Conservation (phyloP, 805 yeast genomes). For the Saturnispora dispora region DNA sequence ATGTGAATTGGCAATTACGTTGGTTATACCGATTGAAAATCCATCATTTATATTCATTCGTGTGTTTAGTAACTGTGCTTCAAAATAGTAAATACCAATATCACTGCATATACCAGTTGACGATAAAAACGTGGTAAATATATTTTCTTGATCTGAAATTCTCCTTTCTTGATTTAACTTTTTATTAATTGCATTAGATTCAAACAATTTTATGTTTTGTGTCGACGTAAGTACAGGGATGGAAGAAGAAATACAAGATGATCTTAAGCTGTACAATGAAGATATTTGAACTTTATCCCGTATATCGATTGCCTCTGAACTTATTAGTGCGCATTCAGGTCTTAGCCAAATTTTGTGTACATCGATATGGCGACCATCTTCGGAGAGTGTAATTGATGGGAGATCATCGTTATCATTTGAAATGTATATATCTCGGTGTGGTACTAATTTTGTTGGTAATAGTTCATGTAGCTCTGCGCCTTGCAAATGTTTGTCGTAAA, state of each 20-base stretch:
- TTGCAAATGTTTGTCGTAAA: background rate
- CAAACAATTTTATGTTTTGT: constrained; percentile 2
- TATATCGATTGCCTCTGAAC: constrained; percentile 2
- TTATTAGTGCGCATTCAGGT: constrained; percentile 4
- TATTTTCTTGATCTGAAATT: constrained; percentile 1
- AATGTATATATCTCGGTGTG: constrained; percentile 4
- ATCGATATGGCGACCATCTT: constrained; percentile 2
- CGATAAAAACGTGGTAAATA: constrained; percentile 1
- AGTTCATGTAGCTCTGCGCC: background rate
- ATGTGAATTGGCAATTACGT: background rate
- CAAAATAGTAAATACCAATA: constrained; percentile 4
- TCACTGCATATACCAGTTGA: background rate
- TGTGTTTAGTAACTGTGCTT: background rate
- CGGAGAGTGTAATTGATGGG: background rate
- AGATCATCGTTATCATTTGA: background rate
- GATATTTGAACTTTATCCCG: constrained; percentile 2
- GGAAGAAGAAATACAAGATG: constrained; percentile 2
- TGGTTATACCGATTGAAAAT: background rate
- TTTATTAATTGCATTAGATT: constrained; percentile 1
- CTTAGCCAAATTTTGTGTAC: background rate
- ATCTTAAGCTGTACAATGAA: constrained; percentile 4
- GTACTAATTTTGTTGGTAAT: constrained; percentile 1
- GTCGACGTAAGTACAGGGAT: background rate
- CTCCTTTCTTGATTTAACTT: constrained; percentile 3
- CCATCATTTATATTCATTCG: constrained; percentile 3